A percentile compares a stretch with the other conserved stretches of the same genome.
Conservation (phyloP, 2,329 filamentous ascomycete genomes). For the Dactylella cylindrospora region DNA sequence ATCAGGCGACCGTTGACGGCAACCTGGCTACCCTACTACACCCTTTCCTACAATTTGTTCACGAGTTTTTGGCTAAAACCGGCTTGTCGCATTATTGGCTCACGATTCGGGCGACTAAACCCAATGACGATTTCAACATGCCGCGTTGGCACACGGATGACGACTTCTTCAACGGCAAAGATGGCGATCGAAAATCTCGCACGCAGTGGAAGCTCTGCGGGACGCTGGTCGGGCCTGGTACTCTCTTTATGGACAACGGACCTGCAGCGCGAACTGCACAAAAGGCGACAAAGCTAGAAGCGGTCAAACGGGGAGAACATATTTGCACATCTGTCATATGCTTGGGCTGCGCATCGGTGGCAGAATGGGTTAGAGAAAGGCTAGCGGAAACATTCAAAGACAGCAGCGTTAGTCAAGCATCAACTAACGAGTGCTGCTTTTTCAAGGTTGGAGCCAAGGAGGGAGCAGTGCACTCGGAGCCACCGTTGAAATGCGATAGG, state of each 20-base stretch:
- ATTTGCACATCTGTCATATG: constrained; percentile 55
- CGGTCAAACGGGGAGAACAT: constrained; percentile 51
- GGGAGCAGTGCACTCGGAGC: constrained; percentile 56
- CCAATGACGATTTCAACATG: constrained; percentile 54
- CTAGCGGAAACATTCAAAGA: constrained; percentile 48
- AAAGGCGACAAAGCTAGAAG: constrained; percentile 47
- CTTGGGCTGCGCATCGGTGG: constrained; percentile 54
- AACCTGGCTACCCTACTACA: constrained; percentile 52
- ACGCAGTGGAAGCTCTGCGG: constrained; percentile 59
- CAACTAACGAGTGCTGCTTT: constrained; percentile 52
- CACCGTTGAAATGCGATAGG: constrained; percentile 51
- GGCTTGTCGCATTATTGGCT: constrained; percentile 56
- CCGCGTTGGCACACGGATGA: constrained; percentile 59
- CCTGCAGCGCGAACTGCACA: constrained; percentile 51
- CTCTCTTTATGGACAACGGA: constrained; percentile 54
- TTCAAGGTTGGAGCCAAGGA: constrained; percentile 54
- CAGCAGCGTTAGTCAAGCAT: constrained; percentile 2
- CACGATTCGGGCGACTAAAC: constrained; percentile 56
- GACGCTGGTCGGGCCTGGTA: constrained; percentile 56
- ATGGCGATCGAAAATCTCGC: constrained; percentile 19
- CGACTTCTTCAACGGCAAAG: constrained; percentile 53
- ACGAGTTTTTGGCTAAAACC: constrained; percentile 51
- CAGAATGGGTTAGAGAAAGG: constrained; percentile 52
- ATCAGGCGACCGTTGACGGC: constrained; percentile 50
- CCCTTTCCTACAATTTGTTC: constrained; percentile 54